phyloP scores from a whole-genome alignment of 169 alveolate species.

The Eimeria necatrix region DNA sequence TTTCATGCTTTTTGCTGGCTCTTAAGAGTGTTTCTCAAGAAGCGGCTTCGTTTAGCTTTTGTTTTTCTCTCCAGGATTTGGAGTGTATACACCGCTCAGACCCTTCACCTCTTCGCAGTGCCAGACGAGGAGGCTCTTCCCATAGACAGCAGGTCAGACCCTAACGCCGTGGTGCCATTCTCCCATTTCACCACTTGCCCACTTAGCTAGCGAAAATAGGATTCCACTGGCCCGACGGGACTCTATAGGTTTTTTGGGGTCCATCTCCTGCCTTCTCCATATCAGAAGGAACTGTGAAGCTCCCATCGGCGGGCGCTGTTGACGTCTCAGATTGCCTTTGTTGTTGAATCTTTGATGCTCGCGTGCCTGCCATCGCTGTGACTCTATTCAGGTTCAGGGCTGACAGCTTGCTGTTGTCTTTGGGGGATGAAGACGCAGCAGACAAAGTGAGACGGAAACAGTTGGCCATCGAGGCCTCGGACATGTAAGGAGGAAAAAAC shows the following conservation, averaged over 20 bases:
- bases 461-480: background rate
- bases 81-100: constrained; percentile 19
- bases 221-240: too few species aligned
- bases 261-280: too few species aligned
- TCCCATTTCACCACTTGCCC: too few species aligned
- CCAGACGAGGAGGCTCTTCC: constrained; percentile 52
- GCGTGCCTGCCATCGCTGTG: background rate
- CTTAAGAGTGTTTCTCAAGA: too few species aligned
- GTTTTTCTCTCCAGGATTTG: background rate
- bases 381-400: constrained; percentile 1
- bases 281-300: too few species aligned
- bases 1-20: too few species aligned
- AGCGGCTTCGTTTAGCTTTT: background rate
- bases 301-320: too few species aligned
- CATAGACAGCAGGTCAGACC: constrained; percentile 52
- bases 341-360: too few species aligned
- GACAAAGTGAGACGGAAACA: background rate
- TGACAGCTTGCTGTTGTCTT: constrained; percentile 35
- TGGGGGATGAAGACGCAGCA: constrained; percentile 20
- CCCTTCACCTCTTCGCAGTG: background rate
- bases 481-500: background rate
- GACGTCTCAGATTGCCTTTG: too few species aligned
- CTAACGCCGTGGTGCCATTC: background rate
- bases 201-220: too few species aligned
- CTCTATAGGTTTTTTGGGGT: too few species aligned